Evolutionary conservation across 768 basidiomycete species (phyloP), one percentile per base, ranked within the genome.

Genomic region (Tricholomella constricta): DNA sequence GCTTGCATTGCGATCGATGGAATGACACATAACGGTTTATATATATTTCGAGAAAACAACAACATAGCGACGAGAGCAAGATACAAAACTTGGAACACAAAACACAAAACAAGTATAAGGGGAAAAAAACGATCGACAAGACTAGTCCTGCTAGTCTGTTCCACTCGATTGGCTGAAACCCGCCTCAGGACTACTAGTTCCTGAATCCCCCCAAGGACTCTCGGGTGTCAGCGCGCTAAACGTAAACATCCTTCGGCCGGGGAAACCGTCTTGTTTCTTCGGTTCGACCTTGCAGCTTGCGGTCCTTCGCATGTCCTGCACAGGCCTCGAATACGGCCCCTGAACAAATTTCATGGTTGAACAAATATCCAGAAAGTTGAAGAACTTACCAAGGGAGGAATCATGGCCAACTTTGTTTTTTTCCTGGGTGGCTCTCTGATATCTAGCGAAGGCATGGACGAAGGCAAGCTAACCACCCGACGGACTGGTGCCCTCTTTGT

Each of bases 391-490:
- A 50, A 19, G 35, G 37, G 51, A 25, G 57, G 46, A 4, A 48
- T 45, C 38, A 45, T 52, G 26, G 44, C 50, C 17, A 55, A 34
- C 44, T 63, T 65, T 48, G 52, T 46, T 47, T 61, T 66, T 51
- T 67, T 67, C 49, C 51, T 59, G 17, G 60, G 63, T 27, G 67
- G 63, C 20, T 56, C 55, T 20, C 56, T 31, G 14, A 51, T 46
- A 25, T 56, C 40, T 17, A 22, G 27, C 14, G 59, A 48, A 8
- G 59, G 57, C 32, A 57, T 63, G 11, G 52, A 45, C 25, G 66
- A 59, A 8, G 78, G 77, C 41, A 76, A 69, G 51, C 78, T 79
- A 20, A 70, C 70, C 9, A 78, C 68, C 25, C 76, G 73, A 26
- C 75, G 73, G 31, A 68, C 65, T 23, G 61, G 51, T 20, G 61